A percentile compares a stretch with the other conserved stretches of the same genome.
These are phyloP conservation scores for Chlamydomonas sp. DNA, from an alignment of 139 green algal species.

Conservation along the genomic window DNA sequence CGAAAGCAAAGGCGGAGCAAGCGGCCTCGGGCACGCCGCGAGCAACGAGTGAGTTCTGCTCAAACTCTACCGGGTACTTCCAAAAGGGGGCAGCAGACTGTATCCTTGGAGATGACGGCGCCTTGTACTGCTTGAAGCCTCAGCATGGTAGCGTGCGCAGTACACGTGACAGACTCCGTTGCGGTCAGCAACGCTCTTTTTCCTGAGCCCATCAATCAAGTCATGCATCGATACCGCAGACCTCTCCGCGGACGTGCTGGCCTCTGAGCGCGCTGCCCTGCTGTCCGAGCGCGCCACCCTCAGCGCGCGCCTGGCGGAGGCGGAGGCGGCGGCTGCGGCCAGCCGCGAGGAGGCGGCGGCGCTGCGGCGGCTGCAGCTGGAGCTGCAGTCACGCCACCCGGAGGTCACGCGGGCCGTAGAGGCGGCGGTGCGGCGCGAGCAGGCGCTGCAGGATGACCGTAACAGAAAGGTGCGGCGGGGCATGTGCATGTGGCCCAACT, in stretches of 20 bases:
- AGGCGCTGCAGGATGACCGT: constrained; percentile 50
- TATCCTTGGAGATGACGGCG: too few relatives aligned
- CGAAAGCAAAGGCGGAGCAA: too few relatives aligned
- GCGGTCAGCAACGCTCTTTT: background rate
- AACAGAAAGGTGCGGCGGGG: constrained; percentile 36
- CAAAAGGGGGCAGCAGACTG: too few relatives aligned
- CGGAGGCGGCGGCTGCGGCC: constrained; percentile 40
- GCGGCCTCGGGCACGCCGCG: too few relatives aligned
- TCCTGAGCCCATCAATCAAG: background rate
- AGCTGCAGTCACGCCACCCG: constrained; percentile 40
- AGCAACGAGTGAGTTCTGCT: too few relatives aligned
- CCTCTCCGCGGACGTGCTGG: background rate
- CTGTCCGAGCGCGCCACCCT: background rate
- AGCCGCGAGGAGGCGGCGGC: constrained; percentile 52
- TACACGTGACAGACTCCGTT: background rate
- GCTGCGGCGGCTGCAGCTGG: constrained; percentile 44
- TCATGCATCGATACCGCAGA: background rate
- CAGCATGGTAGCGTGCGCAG: background rate
- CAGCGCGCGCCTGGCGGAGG: constrained; percentile 7
- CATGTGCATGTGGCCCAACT: background rate
- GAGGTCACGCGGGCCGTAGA: constrained; percentile 47
- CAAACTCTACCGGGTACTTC: too few relatives aligned
- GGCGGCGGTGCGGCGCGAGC: constrained; percentile 43
- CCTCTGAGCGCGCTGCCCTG: constrained; percentile 4
- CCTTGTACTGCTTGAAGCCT: too few relatives aligned